A percentile compares a stretch with the other conserved stretches of the same genome.
Evolutionary conservation across 441 rosid genomes (phyloP).

Genomic region (Pelargonium myrrhifolium): DNA sequence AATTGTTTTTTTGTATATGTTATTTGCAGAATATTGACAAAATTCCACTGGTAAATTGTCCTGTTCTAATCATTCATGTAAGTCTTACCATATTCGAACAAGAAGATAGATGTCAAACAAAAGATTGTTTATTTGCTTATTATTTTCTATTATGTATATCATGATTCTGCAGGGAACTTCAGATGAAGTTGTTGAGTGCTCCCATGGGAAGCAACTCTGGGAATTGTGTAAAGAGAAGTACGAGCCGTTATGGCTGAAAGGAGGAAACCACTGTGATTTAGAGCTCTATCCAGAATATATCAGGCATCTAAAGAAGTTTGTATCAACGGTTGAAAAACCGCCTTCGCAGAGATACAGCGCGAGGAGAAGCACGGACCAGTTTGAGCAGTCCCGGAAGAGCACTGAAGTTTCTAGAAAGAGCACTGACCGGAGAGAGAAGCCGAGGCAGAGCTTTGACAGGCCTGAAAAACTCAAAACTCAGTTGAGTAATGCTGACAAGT

Average conservation of each 20-base stretch:
- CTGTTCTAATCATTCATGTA: slow-evolving; percentile 84
- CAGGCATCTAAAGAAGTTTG: slow-evolving; percentile 86
- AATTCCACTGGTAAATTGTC: slow-evolving; percentile 81
- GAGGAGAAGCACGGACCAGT: slow-evolving; percentile 57
- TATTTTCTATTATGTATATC: slow-evolving; percentile 2
- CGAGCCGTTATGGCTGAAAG: slow-evolving; percentile 91
- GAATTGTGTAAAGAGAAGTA: slow-evolving; percentile 82
- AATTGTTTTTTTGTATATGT: slow-evolving; percentile 7
- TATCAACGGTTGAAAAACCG: slow-evolving; percentile 76
- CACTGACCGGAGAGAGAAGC: slow-evolving; percentile 73
- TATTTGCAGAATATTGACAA: slow-evolving; percentile 89
- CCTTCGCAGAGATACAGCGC: slow-evolving; percentile 68
- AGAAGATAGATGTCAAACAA: slow-evolving; percentile 18
- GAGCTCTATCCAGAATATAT: slow-evolving; percentile 79
- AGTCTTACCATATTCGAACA: slow-evolving; percentile 32
- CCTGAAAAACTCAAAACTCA: slow-evolving; percentile 59
- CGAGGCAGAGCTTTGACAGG: slow-evolving; percentile 73
- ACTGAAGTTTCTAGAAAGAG: slow-evolving; percentile 65
- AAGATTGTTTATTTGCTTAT: too few relatives aligned
- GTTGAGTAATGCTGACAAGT: slow-evolving; percentile 44
- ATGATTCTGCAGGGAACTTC: slow-evolving; percentile 69
- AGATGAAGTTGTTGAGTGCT: slow-evolving; percentile 94
- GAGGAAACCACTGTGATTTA: slow-evolving; percentile 85
- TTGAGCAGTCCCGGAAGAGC: slow-evolving; percentile 43
- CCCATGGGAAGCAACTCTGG: slow-evolving; percentile 94